Evolutionary conservation across 257 asterid genomes (phyloP).

Genomic region (Scutellaria baicalensis): DNA sequence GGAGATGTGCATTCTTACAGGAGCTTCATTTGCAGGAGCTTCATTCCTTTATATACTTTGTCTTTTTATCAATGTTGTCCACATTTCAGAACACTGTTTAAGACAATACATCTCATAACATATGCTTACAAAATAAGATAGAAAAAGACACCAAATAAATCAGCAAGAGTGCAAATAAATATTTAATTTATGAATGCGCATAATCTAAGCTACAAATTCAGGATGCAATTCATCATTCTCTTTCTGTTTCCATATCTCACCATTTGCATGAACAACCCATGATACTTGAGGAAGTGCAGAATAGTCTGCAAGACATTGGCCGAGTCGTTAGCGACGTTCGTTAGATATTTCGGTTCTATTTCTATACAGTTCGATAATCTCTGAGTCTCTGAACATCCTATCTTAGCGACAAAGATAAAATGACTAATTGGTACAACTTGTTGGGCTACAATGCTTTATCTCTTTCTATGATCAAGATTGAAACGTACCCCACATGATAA

Average conservation of each 20-base stretch:
- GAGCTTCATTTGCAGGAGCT: too few relatives aligned
- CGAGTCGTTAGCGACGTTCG: not conserved
- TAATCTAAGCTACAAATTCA: constrained; percentile 50
- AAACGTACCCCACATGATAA: too few relatives aligned
- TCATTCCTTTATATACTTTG: too few relatives aligned
- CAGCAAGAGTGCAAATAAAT: not conserved
- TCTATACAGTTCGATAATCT: not conserved
- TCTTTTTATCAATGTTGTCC: too few relatives aligned
- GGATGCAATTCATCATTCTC: constrained; percentile 47
- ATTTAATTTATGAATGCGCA: too few relatives aligned
- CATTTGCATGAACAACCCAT: constrained; percentile 68
- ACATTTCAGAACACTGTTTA: too few relatives aligned
- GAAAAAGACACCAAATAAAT: not conserved
- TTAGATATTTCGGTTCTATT: not conserved
- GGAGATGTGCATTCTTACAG: too few relatives aligned
- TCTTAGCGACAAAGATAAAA: not conserved
- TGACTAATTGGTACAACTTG: not conserved
- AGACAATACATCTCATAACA: too few relatives aligned
- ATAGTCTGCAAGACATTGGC: constrained; percentile 42
- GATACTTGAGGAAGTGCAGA: constrained; percentile 67
- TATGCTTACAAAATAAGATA: not conserved
- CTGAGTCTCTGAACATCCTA: too few relatives aligned
- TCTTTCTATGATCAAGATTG: too few relatives aligned
- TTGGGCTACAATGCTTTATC: not conserved
- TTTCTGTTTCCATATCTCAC: constrained; percentile 83